A percentile compares a stretch with the other conserved stretches of the same genome.
Evolutionary conservation across 225 moss, liverwort and hornwort species (phyloP).

Genomic region (Physcomitrium patens): DNA sequence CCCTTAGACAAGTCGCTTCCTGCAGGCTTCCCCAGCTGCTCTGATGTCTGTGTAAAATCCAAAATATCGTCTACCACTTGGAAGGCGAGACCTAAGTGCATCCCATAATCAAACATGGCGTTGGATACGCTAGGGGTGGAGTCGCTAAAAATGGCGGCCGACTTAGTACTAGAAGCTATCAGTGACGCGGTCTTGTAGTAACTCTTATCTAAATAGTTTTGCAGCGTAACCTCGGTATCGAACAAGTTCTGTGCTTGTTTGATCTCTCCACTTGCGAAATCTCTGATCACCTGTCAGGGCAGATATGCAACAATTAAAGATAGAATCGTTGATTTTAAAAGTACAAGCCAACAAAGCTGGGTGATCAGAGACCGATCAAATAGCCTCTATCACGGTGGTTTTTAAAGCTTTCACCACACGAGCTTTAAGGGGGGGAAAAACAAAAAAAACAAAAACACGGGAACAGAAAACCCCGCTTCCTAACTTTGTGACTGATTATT

Average conservation of each 20-base stretch:
- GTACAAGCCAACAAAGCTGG: background rate
- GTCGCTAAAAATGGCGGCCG: constrained; percentile 91
- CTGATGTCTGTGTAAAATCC: constrained; percentile 92
- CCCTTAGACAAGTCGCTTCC: constrained; percentile 93
- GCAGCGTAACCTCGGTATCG: constrained; percentile 74
- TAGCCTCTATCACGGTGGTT: no score
- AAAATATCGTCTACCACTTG: constrained; percentile 97
- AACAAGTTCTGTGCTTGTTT: constrained; percentile 93
- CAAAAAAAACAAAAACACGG: no score
- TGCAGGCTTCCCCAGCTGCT: constrained; percentile 93
- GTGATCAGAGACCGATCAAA: background rate
- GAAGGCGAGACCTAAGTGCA: constrained; percentile 89
- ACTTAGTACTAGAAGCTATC: constrained; percentile 82
- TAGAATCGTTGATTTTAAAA: constrained; percentile 3
- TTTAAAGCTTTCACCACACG: no score
- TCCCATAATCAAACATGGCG: constrained; percentile 85
- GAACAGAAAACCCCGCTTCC: no score
- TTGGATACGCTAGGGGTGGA: constrained; percentile 57
- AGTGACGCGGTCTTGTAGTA: constrained; percentile 95
- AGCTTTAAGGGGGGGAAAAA: no score
- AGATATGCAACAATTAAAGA: background rate
- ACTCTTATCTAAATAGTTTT: constrained; percentile 91
- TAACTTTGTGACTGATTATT: no score
- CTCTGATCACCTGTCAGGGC: constrained; percentile 79
- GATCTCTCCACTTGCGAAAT: constrained; percentile 95